A percentile compares a stretch with the other conserved stretches of the same genome.
Conservation (phyloP, 805 yeast genomes). For the Kodamaea laetipori region DNA sequence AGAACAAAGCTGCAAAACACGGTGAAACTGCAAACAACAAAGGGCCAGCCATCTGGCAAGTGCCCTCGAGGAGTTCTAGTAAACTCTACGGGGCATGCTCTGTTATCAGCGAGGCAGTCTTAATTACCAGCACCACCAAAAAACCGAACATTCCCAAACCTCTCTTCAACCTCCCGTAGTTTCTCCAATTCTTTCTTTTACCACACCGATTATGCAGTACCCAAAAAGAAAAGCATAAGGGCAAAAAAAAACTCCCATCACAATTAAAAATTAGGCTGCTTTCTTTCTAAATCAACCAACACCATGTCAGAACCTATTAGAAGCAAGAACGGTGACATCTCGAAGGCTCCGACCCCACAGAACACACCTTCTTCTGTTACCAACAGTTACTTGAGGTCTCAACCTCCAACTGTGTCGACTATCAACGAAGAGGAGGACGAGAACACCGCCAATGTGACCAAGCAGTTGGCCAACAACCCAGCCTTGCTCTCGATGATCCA, state of each 20-base stretch:
- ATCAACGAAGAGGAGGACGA: constrained; percentile 64
- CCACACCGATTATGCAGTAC: constrained; percentile 2
- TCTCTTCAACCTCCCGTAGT: neutral
- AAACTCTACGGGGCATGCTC: too few relatives aligned
- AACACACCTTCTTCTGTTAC: constrained; percentile 93
- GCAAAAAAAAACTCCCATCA: constrained; percentile 4
- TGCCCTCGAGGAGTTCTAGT: too few relatives aligned
- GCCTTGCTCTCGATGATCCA: constrained; percentile 84
- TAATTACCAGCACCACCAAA: too few relatives aligned
- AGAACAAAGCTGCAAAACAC: neutral
- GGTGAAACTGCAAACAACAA: neutral
- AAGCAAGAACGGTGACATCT: constrained; percentile 66
- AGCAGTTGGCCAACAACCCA: constrained; percentile 73
- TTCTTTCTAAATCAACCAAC: constrained; percentile 1
- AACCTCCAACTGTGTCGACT: constrained; percentile 60
- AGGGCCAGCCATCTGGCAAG: too few relatives aligned
- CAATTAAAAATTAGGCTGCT: neutral
- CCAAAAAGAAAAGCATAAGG: constrained; percentile 3
- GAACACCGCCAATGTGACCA: constrained; percentile 34
- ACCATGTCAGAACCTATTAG: constrained; percentile 87
- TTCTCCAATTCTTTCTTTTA: neutral
- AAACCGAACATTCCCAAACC: neutral
- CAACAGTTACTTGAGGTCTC: constrained; percentile 66
- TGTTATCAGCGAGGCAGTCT: too few relatives aligned
- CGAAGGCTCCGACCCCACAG: constrained; percentile 97